These are phyloP conservation scores for Gossypium trilobum DNA, from an alignment of 441 rosid species.

Conservation along the genomic window DNA sequence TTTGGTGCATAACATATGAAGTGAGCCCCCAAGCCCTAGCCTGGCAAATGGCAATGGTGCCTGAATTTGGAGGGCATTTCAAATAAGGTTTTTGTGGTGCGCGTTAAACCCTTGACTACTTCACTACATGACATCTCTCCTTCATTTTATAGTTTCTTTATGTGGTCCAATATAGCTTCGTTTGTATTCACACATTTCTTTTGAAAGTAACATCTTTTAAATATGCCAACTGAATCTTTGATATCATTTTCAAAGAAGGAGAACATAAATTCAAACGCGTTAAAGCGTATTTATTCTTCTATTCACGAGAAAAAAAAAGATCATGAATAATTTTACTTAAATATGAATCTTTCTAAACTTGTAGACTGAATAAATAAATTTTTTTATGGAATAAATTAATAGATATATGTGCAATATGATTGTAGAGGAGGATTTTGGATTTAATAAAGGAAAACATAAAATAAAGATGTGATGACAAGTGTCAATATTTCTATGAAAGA, in stretches of 20 bases:
- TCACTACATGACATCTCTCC: background rate
- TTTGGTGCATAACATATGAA: background rate
- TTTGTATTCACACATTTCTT: background rate
- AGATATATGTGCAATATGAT: no score
- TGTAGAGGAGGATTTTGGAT: background rate
- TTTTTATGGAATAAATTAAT: no score
- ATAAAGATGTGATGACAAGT: background rate
- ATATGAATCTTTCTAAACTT: no score
- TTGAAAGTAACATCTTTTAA: no score
- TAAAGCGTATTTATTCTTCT: no score
- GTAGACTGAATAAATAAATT: no score
- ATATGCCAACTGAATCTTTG: no score
- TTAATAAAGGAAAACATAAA: background rate
- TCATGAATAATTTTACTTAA: no score
- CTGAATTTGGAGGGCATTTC: slow-evolving; percentile 1
- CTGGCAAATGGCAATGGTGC: background rate
- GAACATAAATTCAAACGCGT: no score
- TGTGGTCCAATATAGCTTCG: background rate
- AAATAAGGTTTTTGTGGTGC: background rate
- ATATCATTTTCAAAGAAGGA: no score
- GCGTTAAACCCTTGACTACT: background rate
- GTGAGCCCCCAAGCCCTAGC: no score
- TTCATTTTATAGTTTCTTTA: background rate
- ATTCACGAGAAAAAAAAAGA: no score
- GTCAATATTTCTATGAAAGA: background rate